A percentile compares a stretch with the other conserved stretches of the same genome.
These are phyloP conservation scores for Ophiosphaerella herpotricha DNA, from an alignment of 2,329 filamentous ascomycete genomes.

Conservation along the genomic window DNA sequence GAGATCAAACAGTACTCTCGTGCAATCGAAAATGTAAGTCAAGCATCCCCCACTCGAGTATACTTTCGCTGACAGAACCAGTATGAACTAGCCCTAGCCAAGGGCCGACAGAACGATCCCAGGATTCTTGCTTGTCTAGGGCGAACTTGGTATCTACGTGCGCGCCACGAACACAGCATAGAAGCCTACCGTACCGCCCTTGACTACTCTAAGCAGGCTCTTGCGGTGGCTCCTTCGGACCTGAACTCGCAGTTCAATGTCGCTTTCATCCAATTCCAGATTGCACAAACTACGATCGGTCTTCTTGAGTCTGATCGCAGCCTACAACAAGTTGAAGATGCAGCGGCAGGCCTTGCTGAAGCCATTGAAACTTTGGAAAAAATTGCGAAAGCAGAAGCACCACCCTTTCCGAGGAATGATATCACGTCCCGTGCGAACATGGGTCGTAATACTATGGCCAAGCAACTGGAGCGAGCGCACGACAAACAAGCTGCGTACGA, in stretches of 20 bases:
- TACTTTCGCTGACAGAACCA: constrained; percentile 40
- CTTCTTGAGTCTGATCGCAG: constrained; percentile 78
- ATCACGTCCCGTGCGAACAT: constrained; percentile 96
- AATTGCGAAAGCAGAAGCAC: constrained; percentile 64
- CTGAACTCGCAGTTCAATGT: constrained; percentile 97
- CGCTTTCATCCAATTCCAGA: constrained; percentile 94
- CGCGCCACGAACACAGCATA: constrained; percentile 68
- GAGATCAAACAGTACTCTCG: constrained; percentile 89
- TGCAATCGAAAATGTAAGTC: constrained; percentile 76
- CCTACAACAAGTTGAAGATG: constrained; percentile 78
- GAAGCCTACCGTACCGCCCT: constrained; percentile 67
- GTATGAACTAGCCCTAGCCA: constrained; percentile 84
- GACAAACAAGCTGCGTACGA: constrained; percentile 90
- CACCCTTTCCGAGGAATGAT: constrained; percentile 88
- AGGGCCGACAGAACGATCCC: constrained; percentile 77
- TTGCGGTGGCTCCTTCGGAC: constrained; percentile 78
- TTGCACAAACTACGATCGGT: constrained; percentile 78
- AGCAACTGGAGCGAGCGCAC: constrained; percentile 84
- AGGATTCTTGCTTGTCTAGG: constrained; percentile 84
- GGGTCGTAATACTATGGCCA: constrained; percentile 92
- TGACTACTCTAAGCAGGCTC: constrained; percentile 69
- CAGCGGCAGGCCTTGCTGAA: constrained; percentile 78
- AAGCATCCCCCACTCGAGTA: background rate
- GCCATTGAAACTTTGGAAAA: constrained; percentile 73
- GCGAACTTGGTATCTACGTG: constrained; percentile 83